Evolutionary conservation across 2,329 filamentous ascomycete species (phyloP), one percentile per base, ranked within the genome.

Genomic region (Apiospora aurea): DNA sequence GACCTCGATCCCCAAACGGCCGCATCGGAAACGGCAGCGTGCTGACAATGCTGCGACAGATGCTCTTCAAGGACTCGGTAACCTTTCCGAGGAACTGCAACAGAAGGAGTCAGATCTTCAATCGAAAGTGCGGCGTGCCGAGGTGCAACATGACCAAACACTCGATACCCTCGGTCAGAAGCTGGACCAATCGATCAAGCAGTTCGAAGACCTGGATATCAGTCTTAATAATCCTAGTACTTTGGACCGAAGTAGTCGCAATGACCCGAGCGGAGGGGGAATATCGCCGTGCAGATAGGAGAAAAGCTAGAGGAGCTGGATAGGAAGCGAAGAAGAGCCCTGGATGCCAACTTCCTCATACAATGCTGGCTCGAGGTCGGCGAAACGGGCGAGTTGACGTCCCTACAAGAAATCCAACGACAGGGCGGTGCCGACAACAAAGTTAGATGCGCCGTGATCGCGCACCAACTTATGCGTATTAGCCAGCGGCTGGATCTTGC

Each of bases 291-390:
- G 70, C 94, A 97, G 81, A 98, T 98, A 70, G 96, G 96, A 76
- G 95, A 97, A 84, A 92, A 92, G 78, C 86, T 99, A 14, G 96
- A 99, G 84, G 96, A 98, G 81, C 87, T 99, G 73, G 96, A 99
- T 82, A 91, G 94, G 78, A 97, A 99, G 84, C 88, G 95, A 76
- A 92, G 94, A 79, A 88, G 96, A 73, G 96, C 96, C 44, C 88
- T 96, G 80, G 96, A 99, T 84, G 95, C 96, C 73, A 96, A 94
- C 80, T 98, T 98, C 80, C 83, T 99, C 72, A 95, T 99, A 75
- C 93, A 97, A 80, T 99, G 96, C 84, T 99, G 96, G 96, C 91
- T 94, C 53, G 96, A 98, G 79, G 94, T 99, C 77, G 95, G 92
- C 82, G 95, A 97, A 78, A 92, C 92, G 11, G 96, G 96, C 4